Conservation (phyloP, 352 stramenopile species). For the Globisporangium rhizosaccharum region DNA sequence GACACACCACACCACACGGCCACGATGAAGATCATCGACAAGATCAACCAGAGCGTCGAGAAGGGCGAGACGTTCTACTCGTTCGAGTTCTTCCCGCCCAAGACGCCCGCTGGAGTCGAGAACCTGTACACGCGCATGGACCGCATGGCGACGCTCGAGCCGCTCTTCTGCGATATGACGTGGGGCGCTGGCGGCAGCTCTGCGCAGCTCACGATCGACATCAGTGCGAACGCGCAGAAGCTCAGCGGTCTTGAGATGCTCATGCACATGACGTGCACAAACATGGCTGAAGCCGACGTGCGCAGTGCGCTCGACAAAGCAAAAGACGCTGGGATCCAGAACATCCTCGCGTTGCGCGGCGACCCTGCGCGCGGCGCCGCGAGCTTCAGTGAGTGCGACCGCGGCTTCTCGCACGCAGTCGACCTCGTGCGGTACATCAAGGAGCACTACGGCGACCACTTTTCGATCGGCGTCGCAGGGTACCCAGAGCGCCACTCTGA, state of each 20-base stretch:
- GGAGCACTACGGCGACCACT: constrained; percentile 92
- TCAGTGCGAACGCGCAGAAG: constrained; percentile 90
- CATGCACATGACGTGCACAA: constrained; percentile 98
- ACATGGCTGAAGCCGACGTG: constrained; percentile 94
- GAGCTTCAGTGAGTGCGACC: constrained; percentile 89
- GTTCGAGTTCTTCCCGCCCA: constrained; percentile 99
- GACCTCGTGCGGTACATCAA: constrained; percentile 98
- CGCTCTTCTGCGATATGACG: constrained; percentile 98
- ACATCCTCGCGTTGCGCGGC: constrained; percentile 97
- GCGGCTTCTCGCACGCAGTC: constrained; percentile 91
- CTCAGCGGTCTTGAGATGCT: constrained; percentile 90
- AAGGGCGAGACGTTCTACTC: constrained; percentile 91
- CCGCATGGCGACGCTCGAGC: constrained; percentile 92
- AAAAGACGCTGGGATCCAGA: constrained; percentile 93
- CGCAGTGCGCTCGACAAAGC: constrained; percentile 89
- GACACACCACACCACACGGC: neutral
- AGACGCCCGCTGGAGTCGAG: constrained; percentile 93
- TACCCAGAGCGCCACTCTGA: constrained; percentile 98
- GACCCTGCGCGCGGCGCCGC: constrained; percentile 91
- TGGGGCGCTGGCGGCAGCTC: constrained; percentile 98
- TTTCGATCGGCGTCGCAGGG: constrained; percentile 95
- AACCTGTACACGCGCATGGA: constrained; percentile 98
- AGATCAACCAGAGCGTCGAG: constrained; percentile 77
- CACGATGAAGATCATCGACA: constrained; percentile 86
- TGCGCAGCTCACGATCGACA: constrained; percentile 94